Evolutionary conservation across 441 rosid genomes (phyloP).

Genomic region (Gossypium lobatum): DNA sequence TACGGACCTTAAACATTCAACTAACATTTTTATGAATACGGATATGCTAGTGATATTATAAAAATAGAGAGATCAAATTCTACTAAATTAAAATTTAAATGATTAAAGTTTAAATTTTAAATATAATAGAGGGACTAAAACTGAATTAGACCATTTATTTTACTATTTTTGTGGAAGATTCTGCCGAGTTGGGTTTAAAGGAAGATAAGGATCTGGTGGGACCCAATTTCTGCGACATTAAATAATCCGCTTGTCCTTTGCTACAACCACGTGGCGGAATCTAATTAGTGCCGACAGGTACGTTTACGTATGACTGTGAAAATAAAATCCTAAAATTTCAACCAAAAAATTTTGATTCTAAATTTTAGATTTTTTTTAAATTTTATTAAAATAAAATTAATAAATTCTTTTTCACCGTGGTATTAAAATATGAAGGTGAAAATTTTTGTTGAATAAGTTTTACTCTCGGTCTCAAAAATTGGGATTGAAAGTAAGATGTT

Average conservation of each 20-base stretch:
- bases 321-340: not conserved
- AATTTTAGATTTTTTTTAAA: no score
- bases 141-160: not conserved
- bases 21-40: no score
- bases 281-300: conserved; percentile 16
- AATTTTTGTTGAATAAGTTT: no score
- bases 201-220: conserved; percentile 22
- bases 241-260: not conserved
- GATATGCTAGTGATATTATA: not conserved
- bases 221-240: not conserved
- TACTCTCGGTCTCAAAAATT: no score
- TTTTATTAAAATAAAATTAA: no score
- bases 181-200: not conserved
- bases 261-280: conserved; percentile 5
- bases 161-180: not conserved
- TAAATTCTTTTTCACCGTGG: no score
- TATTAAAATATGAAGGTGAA: no score
- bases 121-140: not conserved
- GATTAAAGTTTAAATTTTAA: not conserved
- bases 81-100: not conserved
- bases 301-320: not conserved
- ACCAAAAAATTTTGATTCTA: not conserved
- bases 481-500: no score
- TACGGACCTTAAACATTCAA: no score
- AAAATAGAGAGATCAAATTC: not conserved